phyloP scores from a whole-genome alignment of 129 eudicot genomes.

The Artemisia argyi region DNA sequence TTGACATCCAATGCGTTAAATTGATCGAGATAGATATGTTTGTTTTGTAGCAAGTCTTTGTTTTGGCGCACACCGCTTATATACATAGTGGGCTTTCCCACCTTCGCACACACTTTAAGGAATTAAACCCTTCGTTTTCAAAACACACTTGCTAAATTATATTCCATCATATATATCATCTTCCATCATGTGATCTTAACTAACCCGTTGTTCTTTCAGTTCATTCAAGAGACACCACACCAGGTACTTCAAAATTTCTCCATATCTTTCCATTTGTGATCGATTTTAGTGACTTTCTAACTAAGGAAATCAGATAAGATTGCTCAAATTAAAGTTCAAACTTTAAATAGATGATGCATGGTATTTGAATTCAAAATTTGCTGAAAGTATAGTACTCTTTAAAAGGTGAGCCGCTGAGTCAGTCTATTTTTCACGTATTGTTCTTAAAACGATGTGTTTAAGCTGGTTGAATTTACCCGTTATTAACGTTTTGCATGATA shows the following conservation, averaged over 20 bases:
- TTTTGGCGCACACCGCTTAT: slow-evolving; percentile 9
- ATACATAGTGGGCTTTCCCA: slow-evolving; percentile 17
- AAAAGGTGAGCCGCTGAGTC: too few relatives aligned
- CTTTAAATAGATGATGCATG: background rate
- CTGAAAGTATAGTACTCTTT: too few relatives aligned
- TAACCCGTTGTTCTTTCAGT: too few relatives aligned
- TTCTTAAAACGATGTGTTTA: too few relatives aligned
- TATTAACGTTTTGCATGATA: too few relatives aligned
- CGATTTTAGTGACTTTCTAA: background rate
- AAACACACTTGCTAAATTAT: background rate
- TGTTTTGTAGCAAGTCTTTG: background rate
- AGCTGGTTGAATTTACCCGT: too few relatives aligned
- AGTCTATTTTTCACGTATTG: too few relatives aligned
- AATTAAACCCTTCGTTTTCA: background rate
- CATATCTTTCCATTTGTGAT: background rate
- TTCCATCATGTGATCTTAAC: slow-evolving; percentile 8
- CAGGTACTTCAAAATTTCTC: background rate
- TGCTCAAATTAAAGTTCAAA: background rate
- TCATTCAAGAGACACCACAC: background rate
- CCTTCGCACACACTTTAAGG: slow-evolving; percentile 20
- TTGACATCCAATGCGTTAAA: too few relatives aligned
- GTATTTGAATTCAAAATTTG: too few relatives aligned
- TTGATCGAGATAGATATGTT: background rate
- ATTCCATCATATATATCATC: background rate
- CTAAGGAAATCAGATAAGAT: background rate